These are phyloP conservation scores for Rosa hybrid DNA, from an alignment of 331 rosid genomes.

Conservation along the genomic window DNA sequence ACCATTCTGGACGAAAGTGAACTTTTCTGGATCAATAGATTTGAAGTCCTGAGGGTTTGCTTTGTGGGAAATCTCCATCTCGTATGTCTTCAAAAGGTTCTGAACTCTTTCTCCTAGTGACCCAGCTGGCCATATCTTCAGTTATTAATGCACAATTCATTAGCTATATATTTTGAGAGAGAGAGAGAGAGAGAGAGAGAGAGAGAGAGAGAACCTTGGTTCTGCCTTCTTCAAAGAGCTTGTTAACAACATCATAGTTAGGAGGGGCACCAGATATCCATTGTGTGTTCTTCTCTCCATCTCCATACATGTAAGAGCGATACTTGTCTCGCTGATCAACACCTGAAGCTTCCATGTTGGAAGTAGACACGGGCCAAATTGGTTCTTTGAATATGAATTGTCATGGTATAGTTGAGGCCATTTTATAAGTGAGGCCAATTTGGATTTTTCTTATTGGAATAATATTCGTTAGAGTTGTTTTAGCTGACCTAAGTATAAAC, in stretches of 20 bases:
- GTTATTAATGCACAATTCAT: not conserved
- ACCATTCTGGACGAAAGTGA: slow-evolving; percentile 49
- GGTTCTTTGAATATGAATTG: not conserved
- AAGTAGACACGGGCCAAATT: not conserved
- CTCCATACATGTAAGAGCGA: slow-evolving; percentile 24
- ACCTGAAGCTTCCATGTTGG: not conserved
- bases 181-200: not conserved
- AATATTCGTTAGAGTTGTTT: too few relatives aligned
- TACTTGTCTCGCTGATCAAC: slow-evolving; percentile 19
- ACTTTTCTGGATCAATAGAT: slow-evolving; percentile 49
- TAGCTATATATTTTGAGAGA: not conserved
- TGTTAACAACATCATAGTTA: slow-evolving; percentile 27
- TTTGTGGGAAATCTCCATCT: slow-evolving; percentile 62
- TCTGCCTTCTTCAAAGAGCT: slow-evolving; percentile 36
- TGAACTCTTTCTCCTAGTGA: slow-evolving; percentile 65
- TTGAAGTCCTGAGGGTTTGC: slow-evolving; percentile 30
- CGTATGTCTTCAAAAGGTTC: slow-evolving; percentile 53
- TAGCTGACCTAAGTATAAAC: too few relatives aligned
- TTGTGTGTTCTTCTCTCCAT: slow-evolving; percentile 25
- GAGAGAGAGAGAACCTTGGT: slow-evolving; percentile 11
- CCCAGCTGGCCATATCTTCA: slow-evolving; percentile 62
- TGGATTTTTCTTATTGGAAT: too few relatives aligned
- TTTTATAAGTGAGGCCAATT: too few relatives aligned
- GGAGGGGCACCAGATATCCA: slow-evolving; percentile 35
- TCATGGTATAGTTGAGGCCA: not conserved